Evolutionary conservation across 352 stramenopile genomes (phyloP), one percentile per base, ranked within the genome.

Genomic region (Phytophthora cryptogea): DNA sequence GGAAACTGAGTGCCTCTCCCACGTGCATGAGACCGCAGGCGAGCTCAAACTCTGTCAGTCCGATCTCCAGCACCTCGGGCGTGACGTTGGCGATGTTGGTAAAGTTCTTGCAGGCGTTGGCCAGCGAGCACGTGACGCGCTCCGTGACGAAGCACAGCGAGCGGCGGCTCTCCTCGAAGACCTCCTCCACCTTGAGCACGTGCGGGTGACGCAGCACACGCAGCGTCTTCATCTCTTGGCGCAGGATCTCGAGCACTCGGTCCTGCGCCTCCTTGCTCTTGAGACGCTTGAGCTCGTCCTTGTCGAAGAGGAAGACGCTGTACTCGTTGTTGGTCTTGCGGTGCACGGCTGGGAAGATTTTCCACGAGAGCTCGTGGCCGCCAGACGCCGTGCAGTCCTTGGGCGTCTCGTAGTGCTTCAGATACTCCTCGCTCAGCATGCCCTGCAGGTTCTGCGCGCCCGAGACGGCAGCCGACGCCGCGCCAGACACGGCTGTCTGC

Each of bases 81-180:
- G 83, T 94, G 30, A 96, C 81, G 65, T 94, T 92, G 61, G 72
- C 66, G 10, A 94, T 70, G 66, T 96, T 95, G 17, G 68, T 85
- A 52, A 94, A 92, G 66, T 96, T 91, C 63, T 96, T 95, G 67
- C 87, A 89, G 43, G 90, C 90, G 59, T 97, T 96, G 32, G 87
- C 88, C 36, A 97, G 72, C 47, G 90, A 97, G 66, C 88, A 97
- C 17, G 81, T 93, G 42, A 97, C 75, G 31, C 88, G 86, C 63
- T 97, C 90, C 4, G 90, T 96, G 32, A 96, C 90, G 66, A 97
- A 97, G 45, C 84, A 89, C 30, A 97, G 74, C 49, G 86, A 88
- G 50, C 87, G 86, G 14, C 86, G 78, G 40, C 72, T 92, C 55
- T 94, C 89, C 42, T 97, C 90, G 65, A 92, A 95, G 26, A 95